Conservation (phyloP, 176 grass and related monocot species). For the Puya raimondii region DNA sequence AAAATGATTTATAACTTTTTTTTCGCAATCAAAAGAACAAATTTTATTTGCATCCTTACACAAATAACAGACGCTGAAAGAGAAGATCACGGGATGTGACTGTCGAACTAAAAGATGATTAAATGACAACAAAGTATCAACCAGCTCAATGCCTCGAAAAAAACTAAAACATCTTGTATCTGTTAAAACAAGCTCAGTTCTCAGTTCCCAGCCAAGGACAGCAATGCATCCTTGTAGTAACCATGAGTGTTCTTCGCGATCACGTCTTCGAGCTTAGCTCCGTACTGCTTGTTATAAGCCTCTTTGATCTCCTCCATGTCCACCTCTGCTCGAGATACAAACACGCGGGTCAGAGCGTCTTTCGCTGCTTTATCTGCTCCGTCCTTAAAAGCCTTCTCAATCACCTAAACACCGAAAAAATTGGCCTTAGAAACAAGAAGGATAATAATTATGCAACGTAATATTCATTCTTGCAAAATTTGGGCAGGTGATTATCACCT, state of each 20-base stretch:
- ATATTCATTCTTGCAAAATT: background rate
- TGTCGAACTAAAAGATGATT: too few species aligned
- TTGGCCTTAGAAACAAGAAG: background rate
- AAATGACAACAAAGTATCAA: too few species aligned
- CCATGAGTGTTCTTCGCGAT: constrained; percentile 53
- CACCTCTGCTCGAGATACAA: constrained; percentile 60
- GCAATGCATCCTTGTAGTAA: constrained; percentile 62
- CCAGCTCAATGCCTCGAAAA: too few species aligned
- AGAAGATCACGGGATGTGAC: too few species aligned
- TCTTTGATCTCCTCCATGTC: constrained; percentile 60
- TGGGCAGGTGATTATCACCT: constrained; percentile 17
- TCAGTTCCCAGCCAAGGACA: constrained; percentile 43
- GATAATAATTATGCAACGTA: background rate
- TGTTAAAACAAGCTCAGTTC: background rate
- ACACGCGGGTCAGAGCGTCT: constrained; percentile 56
- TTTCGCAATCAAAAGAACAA: too few species aligned
- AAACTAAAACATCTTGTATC: too few species aligned
- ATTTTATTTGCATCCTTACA: too few species aligned
- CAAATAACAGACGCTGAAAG: too few species aligned
- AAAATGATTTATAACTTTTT: too few species aligned
- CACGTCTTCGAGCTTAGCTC: constrained; percentile 49
- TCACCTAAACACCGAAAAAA: constrained; percentile 31
- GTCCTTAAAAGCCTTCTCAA: constrained; percentile 37
- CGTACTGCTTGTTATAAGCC: constrained; percentile 41
- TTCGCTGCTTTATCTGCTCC: constrained; percentile 38